Conservation (phyloP, 2,329 filamentous ascomycete species). For the Phialophora verrucosa region DNA sequence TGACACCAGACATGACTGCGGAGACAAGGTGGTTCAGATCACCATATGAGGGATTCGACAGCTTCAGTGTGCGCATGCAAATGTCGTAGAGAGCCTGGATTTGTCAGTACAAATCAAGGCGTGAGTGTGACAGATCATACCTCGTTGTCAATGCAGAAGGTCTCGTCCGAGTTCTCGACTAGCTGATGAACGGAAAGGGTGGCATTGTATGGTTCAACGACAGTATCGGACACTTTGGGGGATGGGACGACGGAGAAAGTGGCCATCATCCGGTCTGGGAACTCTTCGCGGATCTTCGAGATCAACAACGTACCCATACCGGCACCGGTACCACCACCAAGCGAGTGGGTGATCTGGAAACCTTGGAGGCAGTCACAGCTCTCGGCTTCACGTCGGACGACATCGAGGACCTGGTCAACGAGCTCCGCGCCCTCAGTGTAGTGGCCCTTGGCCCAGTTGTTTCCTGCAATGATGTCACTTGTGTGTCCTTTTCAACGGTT, state of each 20-base stretch:
- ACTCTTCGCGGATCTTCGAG: constrained; percentile 99
- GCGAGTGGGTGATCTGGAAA: constrained; percentile 99
- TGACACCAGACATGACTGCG: constrained; percentile 99
- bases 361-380: constrained; percentile 99
- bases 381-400: constrained; percentile 98
- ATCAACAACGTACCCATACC: constrained; percentile 99
- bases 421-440: constrained; percentile 99
- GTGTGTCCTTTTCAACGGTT: constrained; percentile 6
- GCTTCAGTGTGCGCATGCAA: constrained; percentile 99
- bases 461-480: constrained; percentile 51
- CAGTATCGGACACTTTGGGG: constrained; percentile 99
- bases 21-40: constrained; percentile 99
- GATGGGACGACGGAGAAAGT: constrained; percentile 99
- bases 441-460: constrained; percentile 99
- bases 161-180: constrained; percentile 99
- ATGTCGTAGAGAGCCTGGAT: constrained; percentile 91
- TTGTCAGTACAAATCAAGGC: constrained; percentile 30
- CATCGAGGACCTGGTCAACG: constrained; percentile 96
- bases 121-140: constrained; percentile 45
- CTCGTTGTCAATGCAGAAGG: constrained; percentile 99
- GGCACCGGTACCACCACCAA: constrained; percentile 99
- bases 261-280: constrained; percentile 99
- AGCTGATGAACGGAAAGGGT: constrained; percentile 98
- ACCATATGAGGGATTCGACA: constrained; percentile 96
- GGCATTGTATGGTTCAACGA: constrained; percentile 99